Conservation (phyloP, 225 moss, liverwort and hornwort species). For the Physcomitrium patens region DNA sequence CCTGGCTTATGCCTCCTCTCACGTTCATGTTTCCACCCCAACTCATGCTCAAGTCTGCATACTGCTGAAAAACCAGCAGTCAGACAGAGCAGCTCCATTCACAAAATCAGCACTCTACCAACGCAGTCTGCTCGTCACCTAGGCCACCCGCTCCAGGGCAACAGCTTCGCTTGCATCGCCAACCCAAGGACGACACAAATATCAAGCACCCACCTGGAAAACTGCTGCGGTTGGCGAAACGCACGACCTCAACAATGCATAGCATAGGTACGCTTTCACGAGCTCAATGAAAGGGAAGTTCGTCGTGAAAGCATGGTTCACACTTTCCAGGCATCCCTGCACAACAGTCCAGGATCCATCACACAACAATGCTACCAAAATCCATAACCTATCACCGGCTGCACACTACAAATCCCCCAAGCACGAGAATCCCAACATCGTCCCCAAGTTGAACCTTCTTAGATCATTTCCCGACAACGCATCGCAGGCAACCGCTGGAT, state of each 20-base stretch:
- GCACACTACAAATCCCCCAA: constrained; percentile 13
- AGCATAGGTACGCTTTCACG: constrained; percentile 95
- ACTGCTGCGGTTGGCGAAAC: constrained; percentile 75
- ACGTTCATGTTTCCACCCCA: constrained; percentile 19
- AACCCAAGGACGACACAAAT: neutral
- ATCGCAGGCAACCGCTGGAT: constrained; percentile 10
- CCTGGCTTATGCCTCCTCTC: constrained; percentile 21
- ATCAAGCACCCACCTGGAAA: constrained; percentile 73
- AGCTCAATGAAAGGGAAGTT: constrained; percentile 94
- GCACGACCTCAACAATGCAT: constrained; percentile 90
- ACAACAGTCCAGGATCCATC: constrained; percentile 14
- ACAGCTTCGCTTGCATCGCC: neutral
- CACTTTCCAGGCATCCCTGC: constrained; percentile 88
- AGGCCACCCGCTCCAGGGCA: neutral
- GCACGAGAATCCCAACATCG: neutral
- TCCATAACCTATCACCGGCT: constrained; percentile 13
- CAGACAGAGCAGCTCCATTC: neutral
- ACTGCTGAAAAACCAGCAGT: constrained; percentile 13
- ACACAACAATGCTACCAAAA: constrained; percentile 8
- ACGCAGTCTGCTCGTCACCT: constrained; percentile 10
- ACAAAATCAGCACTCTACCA: constrained; percentile 8
- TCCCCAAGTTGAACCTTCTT: neutral
- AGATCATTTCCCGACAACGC: neutral
- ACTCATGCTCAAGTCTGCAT: neutral
- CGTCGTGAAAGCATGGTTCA: constrained; percentile 79